Conservation (phyloP, 495 filamentous ascomycete genomes). For the Neurospora tetraspora region DNA sequence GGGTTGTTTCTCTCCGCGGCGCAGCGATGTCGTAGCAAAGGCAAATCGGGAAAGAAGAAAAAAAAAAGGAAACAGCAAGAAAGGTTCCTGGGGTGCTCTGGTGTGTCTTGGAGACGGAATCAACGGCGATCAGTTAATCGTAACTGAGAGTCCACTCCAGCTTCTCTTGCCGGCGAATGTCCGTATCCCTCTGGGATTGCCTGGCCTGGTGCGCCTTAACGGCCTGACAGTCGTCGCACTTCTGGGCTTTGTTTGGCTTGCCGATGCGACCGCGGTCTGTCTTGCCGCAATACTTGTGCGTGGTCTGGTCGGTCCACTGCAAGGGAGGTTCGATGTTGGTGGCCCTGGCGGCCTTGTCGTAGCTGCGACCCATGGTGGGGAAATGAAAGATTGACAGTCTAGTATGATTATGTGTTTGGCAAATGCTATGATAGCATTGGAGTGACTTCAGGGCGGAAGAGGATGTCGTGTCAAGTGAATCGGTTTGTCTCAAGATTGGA, state of each 20-base stretch:
- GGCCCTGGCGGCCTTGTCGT: conserved; percentile 9
- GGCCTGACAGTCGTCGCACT: conserved; percentile 15
- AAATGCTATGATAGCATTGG: neutral
- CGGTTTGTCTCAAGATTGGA: neutral
- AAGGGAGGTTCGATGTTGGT: conserved; percentile 8
- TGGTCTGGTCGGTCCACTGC: conserved; percentile 15
- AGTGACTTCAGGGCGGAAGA: neutral
- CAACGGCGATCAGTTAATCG: neutral
- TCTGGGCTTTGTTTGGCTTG: conserved; percentile 21
- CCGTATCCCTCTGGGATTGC: conserved; percentile 6
- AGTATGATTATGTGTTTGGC: neutral
- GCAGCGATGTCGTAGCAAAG: neutral
- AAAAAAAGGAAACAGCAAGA: neutral
- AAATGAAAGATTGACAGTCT: neutral
- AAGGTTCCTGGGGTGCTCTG: neutral
- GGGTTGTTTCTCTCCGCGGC: neutral
- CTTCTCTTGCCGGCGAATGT: conserved; percentile 14
- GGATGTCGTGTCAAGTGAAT: neutral
- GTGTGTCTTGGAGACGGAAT: neutral
- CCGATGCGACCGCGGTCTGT: conserved; percentile 12
- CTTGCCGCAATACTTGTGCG: conserved; percentile 22
- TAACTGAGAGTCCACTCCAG: conserved; percentile 9
- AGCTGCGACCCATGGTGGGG: conserved; percentile 12
- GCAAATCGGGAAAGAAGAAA: neutral
- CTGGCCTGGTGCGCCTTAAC: conserved; percentile 14